Evolutionary conservation across 495 filamentous ascomycete genomes (phyloP).

Genomic region (Podospora didyma): DNA sequence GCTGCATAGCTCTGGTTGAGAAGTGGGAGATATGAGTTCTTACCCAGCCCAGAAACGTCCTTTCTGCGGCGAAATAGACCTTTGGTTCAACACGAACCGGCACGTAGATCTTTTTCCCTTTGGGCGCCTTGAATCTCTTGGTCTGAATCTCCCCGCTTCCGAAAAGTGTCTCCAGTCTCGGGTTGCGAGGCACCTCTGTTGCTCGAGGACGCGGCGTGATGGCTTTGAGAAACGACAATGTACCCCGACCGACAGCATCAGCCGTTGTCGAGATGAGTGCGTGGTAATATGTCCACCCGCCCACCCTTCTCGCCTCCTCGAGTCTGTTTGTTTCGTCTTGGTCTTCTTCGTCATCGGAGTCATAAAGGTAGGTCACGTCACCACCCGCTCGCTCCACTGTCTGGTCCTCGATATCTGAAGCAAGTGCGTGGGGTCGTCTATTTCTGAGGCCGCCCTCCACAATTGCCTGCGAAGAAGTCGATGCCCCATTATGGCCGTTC

Average conservation of each 20-base stretch:
- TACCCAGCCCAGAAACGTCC: constrained; percentile 93
- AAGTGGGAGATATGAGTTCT: constrained; percentile 16
- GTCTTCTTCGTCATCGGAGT: constrained; percentile 82
- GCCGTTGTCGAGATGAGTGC: constrained; percentile 41
- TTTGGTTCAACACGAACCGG: constrained; percentile 95
- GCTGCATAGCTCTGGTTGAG: constrained; percentile 3
- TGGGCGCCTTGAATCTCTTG: constrained; percentile 77
- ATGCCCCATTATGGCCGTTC: constrained; percentile 23
- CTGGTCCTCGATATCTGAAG: constrained; percentile 45
- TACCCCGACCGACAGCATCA: constrained; percentile 27
- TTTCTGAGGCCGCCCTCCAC: constrained; percentile 23
- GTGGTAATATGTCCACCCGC: constrained; percentile 65
- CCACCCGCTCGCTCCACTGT: constrained; percentile 45
- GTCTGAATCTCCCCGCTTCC: constrained; percentile 49
- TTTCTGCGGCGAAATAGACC: constrained; percentile 93
- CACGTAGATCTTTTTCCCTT: constrained; percentile 90
- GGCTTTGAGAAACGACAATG: constrained; percentile 43
- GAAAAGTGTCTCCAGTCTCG: constrained; percentile 43
- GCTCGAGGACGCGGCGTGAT: constrained; percentile 58
- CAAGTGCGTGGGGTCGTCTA: constrained; percentile 31
- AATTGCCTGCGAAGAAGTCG: constrained; percentile 24
- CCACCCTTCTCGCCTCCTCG: constrained; percentile 67
- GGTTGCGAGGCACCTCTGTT: constrained; percentile 54
- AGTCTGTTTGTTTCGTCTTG: constrained; percentile 45
- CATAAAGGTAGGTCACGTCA: constrained; percentile 81